Evolutionary conservation across 305 asterid species (phyloP), one percentile per base, ranked within the genome.

Genomic region (Nicotiana rustica): DNA sequence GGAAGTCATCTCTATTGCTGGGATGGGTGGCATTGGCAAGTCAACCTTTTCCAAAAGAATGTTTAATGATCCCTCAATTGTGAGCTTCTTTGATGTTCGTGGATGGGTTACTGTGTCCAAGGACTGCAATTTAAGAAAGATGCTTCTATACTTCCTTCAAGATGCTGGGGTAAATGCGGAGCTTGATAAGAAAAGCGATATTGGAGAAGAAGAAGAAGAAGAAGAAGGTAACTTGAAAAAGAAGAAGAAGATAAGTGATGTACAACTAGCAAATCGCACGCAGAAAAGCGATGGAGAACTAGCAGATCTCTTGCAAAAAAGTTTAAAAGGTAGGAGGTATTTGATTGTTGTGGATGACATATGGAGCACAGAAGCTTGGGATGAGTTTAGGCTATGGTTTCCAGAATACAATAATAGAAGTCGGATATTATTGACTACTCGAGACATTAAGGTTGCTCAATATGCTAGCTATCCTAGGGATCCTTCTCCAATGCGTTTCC

Each of bases 281-380:
- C 18, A 14, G 5, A 56, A 17, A 56, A 56, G 17, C 19, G 19
- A 56, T 4, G 75, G 52, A 29, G 47, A 33, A n/a, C 18, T 69
- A 70, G 59, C 33, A 3, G 57, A 69, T 4, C 15, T 5, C 29
- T 36, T 17, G 77, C 57, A 47, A 10, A 38, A 77, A 33, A 10
- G 59, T 38, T 6, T 69, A 3, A 41, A 38, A 4, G 1, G 59
- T 0, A 69, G 3, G 5, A 38, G 57, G 29, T 69, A 69, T 69
- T 69, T 69, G 57, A 69, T 69, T 41, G 77, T 41, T 69, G 77
- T 69, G 35, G 77, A 69, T 69, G 77, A 69, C 59, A 69, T 69
- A 69, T 41, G 77, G 59, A n/a, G 59, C 5, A 18, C 0, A 0
- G 0, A 69, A n/a, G 10, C 77, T 2, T 69, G 77, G 77, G 57